Percentiles rank a stretch among this genome's conserved stretches.
Conservation (phyloP, 305 asterid genomes). For the Withania somnifera region DNA sequence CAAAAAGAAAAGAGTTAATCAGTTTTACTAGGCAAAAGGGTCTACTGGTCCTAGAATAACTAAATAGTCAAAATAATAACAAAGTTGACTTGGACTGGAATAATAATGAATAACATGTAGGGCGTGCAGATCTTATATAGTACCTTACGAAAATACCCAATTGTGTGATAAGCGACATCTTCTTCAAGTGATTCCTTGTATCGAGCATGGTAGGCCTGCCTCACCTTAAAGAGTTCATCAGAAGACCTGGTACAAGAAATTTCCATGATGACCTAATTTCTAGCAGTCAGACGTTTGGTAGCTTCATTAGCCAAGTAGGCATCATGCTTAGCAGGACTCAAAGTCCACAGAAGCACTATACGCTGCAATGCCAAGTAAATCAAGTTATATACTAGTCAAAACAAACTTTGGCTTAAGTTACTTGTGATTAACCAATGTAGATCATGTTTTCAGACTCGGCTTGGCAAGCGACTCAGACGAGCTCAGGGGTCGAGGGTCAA, state of each 20-base stretch:
- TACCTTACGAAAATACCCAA: slow-evolving; percentile 78
- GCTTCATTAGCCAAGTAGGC: slow-evolving; percentile 67
- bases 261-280: slow-evolving; percentile 62
- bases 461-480: too few species aligned
- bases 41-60: too few species aligned
- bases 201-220: slow-evolving; percentile 57
- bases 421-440: background rate
- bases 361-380: slow-evolving; percentile 27
- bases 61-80: too few species aligned
- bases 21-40: background rate
- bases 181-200: slow-evolving; percentile 81
- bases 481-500: too few species aligned
- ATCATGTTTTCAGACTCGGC: too few species aligned
- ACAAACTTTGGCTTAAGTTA: background rate
- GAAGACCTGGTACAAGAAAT: slow-evolving; percentile 73
- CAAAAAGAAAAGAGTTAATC: background rate
- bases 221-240: slow-evolving; percentile 46
- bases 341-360: slow-evolving; percentile 53
- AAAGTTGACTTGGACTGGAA: background rate
- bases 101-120: background rate
- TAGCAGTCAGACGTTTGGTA: slow-evolving; percentile 44
- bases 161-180: slow-evolving; percentile 75
- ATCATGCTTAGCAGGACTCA: slow-evolving; percentile 76
- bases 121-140: background rate
- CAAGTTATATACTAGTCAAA: background rate